phyloP scores from a whole-genome alignment of 2,329 filamentous ascomycete genomes.

The Davidsoniella eucalypti region DNA sequence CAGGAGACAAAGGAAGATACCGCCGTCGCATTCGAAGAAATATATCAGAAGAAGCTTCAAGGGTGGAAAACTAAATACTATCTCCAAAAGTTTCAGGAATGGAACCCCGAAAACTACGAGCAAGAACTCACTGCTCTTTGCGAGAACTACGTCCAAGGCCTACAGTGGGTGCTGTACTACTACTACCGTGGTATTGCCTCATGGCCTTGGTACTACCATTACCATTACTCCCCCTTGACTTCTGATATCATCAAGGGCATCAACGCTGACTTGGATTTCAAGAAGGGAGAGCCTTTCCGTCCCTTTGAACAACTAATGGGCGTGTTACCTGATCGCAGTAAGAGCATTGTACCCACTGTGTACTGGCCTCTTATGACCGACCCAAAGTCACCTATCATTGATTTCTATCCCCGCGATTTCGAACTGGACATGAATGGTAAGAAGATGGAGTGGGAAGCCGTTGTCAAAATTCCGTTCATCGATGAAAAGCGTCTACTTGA shows the following conservation, averaged over 20 bases:
- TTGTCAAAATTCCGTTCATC: constrained; percentile 98
- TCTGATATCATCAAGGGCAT: constrained; percentile 85
- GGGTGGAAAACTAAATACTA: constrained; percentile 96
- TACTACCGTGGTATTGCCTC: constrained; percentile 95
- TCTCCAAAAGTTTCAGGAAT: constrained; percentile 69
- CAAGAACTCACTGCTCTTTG: constrained; percentile 63
- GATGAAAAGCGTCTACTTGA: constrained; percentile 71
- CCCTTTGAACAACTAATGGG: constrained; percentile 98
- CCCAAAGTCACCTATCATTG: constrained; percentile 77
- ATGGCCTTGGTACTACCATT: constrained; percentile 96
- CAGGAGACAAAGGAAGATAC: constrained; percentile 67
- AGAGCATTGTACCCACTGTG: constrained; percentile 75
- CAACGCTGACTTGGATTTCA: constrained; percentile 76
- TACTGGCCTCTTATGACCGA: constrained; percentile 92
- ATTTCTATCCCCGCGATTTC: constrained; percentile 96
- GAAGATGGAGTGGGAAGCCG: constrained; percentile 99
- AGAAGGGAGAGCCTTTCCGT: constrained; percentile 83
- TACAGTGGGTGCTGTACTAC: constrained; percentile 97
- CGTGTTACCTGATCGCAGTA: constrained; percentile 90
- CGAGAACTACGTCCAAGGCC: constrained; percentile 92
- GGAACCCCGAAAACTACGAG: constrained; percentile 62
- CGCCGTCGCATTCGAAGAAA: constrained; percentile 59
- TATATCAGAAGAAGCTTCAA: constrained; percentile 80
- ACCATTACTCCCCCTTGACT: constrained; percentile 96
- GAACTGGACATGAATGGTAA: constrained; percentile 99